Evolutionary conservation across 116 monocot species (phyloP), one percentile per base, ranked within the genome.

Genomic region (Cymodocea nodosa): DNA sequence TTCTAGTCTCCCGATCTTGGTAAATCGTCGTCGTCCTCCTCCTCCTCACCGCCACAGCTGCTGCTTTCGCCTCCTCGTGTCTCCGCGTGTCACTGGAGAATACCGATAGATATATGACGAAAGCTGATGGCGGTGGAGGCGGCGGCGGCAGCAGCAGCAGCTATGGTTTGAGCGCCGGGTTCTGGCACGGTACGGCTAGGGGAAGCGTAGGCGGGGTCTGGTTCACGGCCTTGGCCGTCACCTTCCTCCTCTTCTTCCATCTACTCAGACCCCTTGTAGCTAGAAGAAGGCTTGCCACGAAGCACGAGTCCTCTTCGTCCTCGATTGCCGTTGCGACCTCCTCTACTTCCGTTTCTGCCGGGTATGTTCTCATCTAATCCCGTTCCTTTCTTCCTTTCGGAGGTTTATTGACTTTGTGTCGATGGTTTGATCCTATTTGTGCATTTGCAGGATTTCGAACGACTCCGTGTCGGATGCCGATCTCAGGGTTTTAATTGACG

Each of bases 381-480:
- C 44, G 44, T 12, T 12, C 12, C 12, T 12, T 44, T 7, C 44
- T 44, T 44, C 9, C 12, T 44, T 12, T 44, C 9, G 11, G 44
- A 44, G 11, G 44, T 44, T 44, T 10, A 8, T 44, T 1, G 44
- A 44, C 44, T 6, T 44, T 44, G 11, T 11, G 0, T 44, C 44
- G 58, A 11, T 58, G 13, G 58, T 62, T 44, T 5, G 17, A 17
- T 62, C 18, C 15, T 36, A 39, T 62, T 62, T 8, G n/a, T 24
- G 64, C 19, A 6, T 50, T 9, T 44, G 16, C 15, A 16, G 23
- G 6, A 6, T 51, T 25, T 10, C 50, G 50, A 23, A 15, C 23
- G 53, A 56, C 51, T 61, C 80, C 16, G 70, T 97, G 56, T 58
- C 84, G n/a, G 85, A 97, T 39, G 76, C 36, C 20, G 88, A 97